phyloP scores from a whole-genome alignment of 331 rosid genomes.

The Malus hybrid region DNA sequence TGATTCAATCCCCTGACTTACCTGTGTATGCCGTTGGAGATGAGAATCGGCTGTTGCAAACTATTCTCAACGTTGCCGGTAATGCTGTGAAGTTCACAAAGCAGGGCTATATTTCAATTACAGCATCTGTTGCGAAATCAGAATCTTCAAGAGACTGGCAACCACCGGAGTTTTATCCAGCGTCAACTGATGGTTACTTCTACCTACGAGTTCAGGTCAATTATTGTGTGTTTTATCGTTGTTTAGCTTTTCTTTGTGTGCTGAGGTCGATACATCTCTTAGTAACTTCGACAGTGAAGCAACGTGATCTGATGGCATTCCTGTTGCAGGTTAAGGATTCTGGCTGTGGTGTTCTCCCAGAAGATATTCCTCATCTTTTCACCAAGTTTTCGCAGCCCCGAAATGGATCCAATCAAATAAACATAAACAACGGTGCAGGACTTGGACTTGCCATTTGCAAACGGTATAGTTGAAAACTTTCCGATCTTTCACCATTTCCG shows the following conservation, averaged over 20 bases:
- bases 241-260: background rate
- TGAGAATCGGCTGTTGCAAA: conserved; percentile 73
- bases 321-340: conserved; percentile 73
- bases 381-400: conserved; percentile 60
- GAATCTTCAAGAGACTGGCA: conserved; percentile 71
- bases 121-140: conserved; percentile 69
- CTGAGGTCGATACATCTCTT: background rate
- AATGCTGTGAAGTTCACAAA: conserved; percentile 87
- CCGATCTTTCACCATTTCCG: background rate
- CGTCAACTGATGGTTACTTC: conserved; percentile 54
- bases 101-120: conserved; percentile 66
- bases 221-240: background rate
- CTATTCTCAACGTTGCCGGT: conserved; percentile 63
- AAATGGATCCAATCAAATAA: conserved; percentile 46
- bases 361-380: conserved; percentile 64
- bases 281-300: background rate
- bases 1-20: conserved; percentile 65
- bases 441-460: conserved; percentile 92
- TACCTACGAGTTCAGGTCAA: conserved; percentile 68
- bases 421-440: conserved; percentile 49
- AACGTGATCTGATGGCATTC: background rate
- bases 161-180: conserved; percentile 64
- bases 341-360: conserved; percentile 73
- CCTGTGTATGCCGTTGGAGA: conserved; percentile 73
- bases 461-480: conserved; percentile 36